phyloP scores from a whole-genome alignment of 1,139 yeast species.

The Eremothecium cymbalariae region DNA sequence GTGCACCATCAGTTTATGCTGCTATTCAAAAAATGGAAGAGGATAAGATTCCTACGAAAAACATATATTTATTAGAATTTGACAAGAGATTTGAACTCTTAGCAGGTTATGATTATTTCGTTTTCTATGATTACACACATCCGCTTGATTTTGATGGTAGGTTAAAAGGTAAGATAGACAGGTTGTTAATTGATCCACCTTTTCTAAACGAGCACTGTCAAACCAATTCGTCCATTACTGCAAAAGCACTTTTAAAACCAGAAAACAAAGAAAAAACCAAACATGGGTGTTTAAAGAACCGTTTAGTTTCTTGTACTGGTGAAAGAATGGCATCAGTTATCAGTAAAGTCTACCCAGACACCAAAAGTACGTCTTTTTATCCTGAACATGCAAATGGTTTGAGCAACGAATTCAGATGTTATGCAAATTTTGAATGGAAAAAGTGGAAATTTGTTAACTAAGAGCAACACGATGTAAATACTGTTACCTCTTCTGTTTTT shows the following conservation, averaged over 20 bases:
- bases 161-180: slow-evolving; percentile 55
- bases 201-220: slow-evolving; percentile 78
- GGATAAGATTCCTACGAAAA: slow-evolving; percentile 50
- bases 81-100: slow-evolving; percentile 68
- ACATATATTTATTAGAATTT: slow-evolving; percentile 67
- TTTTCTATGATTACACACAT: slow-evolving; percentile 63
- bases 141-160: slow-evolving; percentile 58
- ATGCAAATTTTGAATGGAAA: slow-evolving; percentile 61
- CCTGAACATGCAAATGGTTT: slow-evolving; percentile 83
- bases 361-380: slow-evolving; percentile 52
- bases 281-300: slow-evolving; percentile 40
- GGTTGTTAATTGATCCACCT: slow-evolving; percentile 84
- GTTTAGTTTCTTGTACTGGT: slow-evolving; percentile 71
- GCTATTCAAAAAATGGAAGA: slow-evolving; percentile 53
- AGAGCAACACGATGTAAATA: too few relatives aligned
- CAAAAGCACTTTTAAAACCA: slow-evolving; percentile 46
- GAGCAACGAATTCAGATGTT: slow-evolving; percentile 81
- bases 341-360: slow-evolving; percentile 53
- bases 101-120: slow-evolving; percentile 60
- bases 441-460: slow-evolving; percentile 38
- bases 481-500: too few relatives aligned
- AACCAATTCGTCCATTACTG: slow-evolving; percentile 62
- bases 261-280: slow-evolving; percentile 35
- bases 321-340: slow-evolving; percentile 72
- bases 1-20: slow-evolving; percentile 91